These are phyloP conservation scores for Hyphodiscus hymeniophilus DNA, from an alignment of 495 filamentous ascomycete species.

Conservation along the genomic window DNA sequence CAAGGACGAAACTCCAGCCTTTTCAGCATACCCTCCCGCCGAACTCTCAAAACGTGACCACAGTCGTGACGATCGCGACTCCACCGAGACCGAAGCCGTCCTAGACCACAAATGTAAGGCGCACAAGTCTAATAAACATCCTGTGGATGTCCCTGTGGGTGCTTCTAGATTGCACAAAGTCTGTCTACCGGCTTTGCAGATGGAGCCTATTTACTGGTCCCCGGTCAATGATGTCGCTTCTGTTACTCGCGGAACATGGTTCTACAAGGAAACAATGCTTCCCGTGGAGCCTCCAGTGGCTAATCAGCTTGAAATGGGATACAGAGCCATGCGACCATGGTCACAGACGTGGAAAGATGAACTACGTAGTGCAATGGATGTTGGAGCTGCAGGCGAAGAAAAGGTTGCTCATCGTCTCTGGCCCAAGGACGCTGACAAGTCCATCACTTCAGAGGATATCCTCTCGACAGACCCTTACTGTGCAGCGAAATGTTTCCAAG, in stretches of 20 bases:
- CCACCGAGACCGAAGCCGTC: constrained; percentile 7
- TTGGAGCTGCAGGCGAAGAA: constrained; percentile 82
- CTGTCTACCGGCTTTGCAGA: constrained; percentile 51
- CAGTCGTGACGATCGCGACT: constrained; percentile 7
- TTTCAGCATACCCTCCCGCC: not conserved
- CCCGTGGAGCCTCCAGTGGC: constrained; percentile 84
- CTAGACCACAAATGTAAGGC: constrained; percentile 15
- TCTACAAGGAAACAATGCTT: constrained; percentile 89
- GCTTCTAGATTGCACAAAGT: constrained; percentile 63
- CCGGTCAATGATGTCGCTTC: constrained; percentile 84
- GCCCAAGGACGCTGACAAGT: constrained; percentile 46
- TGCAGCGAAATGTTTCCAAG: constrained; percentile 43
- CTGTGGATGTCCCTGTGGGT: constrained; percentile 59
- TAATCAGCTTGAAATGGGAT: constrained; percentile 86
- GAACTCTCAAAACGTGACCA: not conserved
- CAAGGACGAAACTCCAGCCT: not conserved
- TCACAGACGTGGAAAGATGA: constrained; percentile 92
- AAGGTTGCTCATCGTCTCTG: constrained; percentile 80
- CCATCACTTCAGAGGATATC: constrained; percentile 18
- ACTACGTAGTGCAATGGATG: constrained; percentile 80
- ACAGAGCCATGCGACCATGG: constrained; percentile 78
- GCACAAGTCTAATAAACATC: constrained; percentile 18
- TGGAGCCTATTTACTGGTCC: constrained; percentile 98
- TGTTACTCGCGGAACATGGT: constrained; percentile 89
- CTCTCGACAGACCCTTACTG: constrained; percentile 39